A percentile compares a stretch with the other conserved stretches of the same genome.
These are phyloP conservation scores for Blastobotrys petasosporus DNA, from an alignment of 1,139 yeast genomes.

Conservation along the genomic window DNA sequence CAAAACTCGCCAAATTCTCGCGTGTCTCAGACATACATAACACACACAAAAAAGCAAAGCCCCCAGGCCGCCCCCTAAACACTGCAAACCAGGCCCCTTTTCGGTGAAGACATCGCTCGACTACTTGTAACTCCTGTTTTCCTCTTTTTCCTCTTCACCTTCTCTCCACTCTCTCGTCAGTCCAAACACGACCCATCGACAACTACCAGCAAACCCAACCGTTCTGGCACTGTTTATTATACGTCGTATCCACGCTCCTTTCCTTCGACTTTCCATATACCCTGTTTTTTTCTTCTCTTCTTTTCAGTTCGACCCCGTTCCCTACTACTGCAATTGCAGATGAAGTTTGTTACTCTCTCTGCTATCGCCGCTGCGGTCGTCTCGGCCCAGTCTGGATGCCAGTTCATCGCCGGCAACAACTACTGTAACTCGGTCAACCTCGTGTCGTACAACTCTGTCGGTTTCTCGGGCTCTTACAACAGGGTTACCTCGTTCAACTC, in stretches of 20 bases:
- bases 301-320: neutral
- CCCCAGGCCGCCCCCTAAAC: neutral
- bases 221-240: no score
- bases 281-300: neutral
- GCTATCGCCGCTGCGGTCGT: conserved; percentile 15
- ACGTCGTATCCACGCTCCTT: neutral
- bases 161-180: no score
- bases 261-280: neutral
- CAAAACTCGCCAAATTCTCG: neutral
- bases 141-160: no score
- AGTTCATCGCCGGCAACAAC: conserved; percentile 56
- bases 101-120: no score
- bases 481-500: conserved; percentile 68
- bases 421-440: conserved; percentile 70
- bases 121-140: no score
- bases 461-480: conserved; percentile 71
- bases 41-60: neutral
- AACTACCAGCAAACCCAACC: no score
- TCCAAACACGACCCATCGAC: no score
- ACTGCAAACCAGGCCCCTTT: no score
- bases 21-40: neutral
- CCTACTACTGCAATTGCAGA: neutral
- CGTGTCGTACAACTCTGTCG: conserved; percentile 64
- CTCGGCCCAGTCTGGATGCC: conserved; percentile 23
- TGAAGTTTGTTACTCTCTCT: conserved; percentile 14